phyloP scores from a whole-genome alignment of 257 asterid species.

The Fraxinus pennsylvanica region DNA sequence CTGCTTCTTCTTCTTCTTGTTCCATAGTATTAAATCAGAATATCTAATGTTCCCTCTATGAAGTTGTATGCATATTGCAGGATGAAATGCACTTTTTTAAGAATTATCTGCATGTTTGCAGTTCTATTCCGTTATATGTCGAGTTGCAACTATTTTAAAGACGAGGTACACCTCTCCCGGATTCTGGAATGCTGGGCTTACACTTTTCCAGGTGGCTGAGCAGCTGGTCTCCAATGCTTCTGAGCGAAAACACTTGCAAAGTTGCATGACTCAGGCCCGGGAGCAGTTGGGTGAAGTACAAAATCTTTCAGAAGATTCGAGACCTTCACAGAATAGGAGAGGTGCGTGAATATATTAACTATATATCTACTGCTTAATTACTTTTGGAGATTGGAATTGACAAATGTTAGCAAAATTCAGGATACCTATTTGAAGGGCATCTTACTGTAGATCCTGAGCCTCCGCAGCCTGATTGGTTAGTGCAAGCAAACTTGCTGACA shows the following conservation, averaged over 20 bases:
- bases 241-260: slow-evolving; percentile 64
- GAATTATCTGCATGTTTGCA: slow-evolving; percentile 32
- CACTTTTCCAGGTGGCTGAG: slow-evolving; percentile 72
- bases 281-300: slow-evolving; percentile 61
- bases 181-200: slow-evolving; percentile 84
- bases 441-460: slow-evolving; percentile 96
- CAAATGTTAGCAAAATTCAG: slow-evolving; percentile 39
- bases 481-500: slow-evolving; percentile 58
- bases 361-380: neutral
- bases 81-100: neutral
- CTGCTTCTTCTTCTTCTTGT: too few species aligned
- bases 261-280: slow-evolving; percentile 64
- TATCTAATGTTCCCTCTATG: too few species aligned
- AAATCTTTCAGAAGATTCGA: slow-evolving; percentile 47
- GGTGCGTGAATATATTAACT: slow-evolving; percentile 39
- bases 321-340: slow-evolving; percentile 49
- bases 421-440: slow-evolving; percentile 95
- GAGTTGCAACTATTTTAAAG: slow-evolving; percentile 86
- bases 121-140: slow-evolving; percentile 72
- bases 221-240: slow-evolving; percentile 47
- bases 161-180: slow-evolving; percentile 91
- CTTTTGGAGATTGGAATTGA: slow-evolving; percentile 15
- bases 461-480: slow-evolving; percentile 86
- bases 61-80: neutral
- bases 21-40: too few species aligned